Evolutionary conservation across 176 grass and related monocot genomes (phyloP), one percentile per base, ranked within the genome.

Genomic region (Eragrostis nindensis): DNA sequence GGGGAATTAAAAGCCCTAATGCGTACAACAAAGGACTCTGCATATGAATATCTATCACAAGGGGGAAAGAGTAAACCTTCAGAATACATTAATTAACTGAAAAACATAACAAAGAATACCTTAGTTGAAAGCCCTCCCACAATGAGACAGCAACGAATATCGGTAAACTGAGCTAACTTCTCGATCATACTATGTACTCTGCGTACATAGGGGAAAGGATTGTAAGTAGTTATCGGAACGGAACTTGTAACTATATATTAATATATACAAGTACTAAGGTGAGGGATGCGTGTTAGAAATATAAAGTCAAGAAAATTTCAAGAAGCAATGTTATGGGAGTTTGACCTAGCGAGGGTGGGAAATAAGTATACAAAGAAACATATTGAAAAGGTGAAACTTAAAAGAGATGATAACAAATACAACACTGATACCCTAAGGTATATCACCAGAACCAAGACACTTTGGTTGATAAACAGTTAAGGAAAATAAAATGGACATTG

Each of bases 171-270:
- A 30, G 90, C 90, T 75, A 98, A 72, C 89, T 95, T 98, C 54
- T 95, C 90, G 0, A 95, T 91, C 96, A 98, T 98, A 77, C 96
- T 95, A 83, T 98, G 96, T 7, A 98, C 82, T 84, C 95, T 97
- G 83, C 75, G 89, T 69, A 83, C 61, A 43, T 72, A 30, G 27
- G 59, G 39, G 12, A 41, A 78, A 39, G 40, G 21, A 72, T 49
- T 8, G 32, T 84, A 66, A 79, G 13, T 59, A 46, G 43, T 19
- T 76, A 22, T 21, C 49, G 8, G 22, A 1, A 5, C 11, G 59
- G 45, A 67, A 52, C 3, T 13, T 5, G 26, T 19, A 66, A 56
- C 46, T 5, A 19, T 14, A n/a, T n/a, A n/a, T n/a, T 66, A 73
- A 79, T 42, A 40, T 55, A 71, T 65, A 69, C 71, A 26, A 64